phyloP scores from a whole-genome alignment of 1,139 yeast species.

The Blastobotrys serpentis region DNA sequence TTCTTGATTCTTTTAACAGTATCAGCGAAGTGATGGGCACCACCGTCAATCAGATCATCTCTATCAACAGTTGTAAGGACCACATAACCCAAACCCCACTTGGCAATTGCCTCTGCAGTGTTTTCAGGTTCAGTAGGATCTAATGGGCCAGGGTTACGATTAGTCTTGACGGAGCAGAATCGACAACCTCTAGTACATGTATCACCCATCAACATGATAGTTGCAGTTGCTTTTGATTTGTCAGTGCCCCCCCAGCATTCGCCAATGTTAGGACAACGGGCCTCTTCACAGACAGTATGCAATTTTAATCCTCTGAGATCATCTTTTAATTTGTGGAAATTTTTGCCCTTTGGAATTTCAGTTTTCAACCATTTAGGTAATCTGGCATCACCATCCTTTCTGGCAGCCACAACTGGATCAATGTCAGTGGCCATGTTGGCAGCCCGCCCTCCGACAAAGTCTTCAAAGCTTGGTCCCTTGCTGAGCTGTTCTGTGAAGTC shows the following conservation, averaged over 20 bases:
- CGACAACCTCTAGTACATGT: conserved; percentile 99
- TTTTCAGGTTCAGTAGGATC: conserved; percentile 98
- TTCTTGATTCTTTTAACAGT: conserved; percentile 81
- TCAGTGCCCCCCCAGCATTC: conserved; percentile 99
- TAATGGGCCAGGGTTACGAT: conserved; percentile 79
- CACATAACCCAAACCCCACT: conserved; percentile 99
- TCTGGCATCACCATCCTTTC: conserved; percentile 66
- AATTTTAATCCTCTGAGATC: conserved; percentile 87
- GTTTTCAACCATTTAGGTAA: conserved; percentile 94
- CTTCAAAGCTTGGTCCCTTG: conserved; percentile 92
- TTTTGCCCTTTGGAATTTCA: conserved; percentile 89
- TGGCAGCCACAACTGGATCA: conserved; percentile 41
- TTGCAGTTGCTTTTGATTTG: conserved; percentile 96
- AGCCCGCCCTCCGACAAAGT: conserved; percentile 80
- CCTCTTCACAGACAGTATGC: conserved; percentile 97
- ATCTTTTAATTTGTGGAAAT: conserved; percentile 72
- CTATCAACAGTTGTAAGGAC: conserved; percentile 97
- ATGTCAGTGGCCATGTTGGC: conserved; percentile 51
- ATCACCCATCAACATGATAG: conserved; percentile 97
- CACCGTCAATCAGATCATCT: conserved; percentile 93
- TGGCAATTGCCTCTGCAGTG: conserved; percentile 93
- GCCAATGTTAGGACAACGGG: conserved; percentile 97
- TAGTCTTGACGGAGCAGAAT: conserved; percentile 94
- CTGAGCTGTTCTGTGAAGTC: conserved; percentile 69
- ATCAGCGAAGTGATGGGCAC: conserved; percentile 84